Evolutionary conservation across 208 protist genomes (phyloP), one percentile per base, ranked within the genome.

Genomic region (Spongospora subterranea): DNA sequence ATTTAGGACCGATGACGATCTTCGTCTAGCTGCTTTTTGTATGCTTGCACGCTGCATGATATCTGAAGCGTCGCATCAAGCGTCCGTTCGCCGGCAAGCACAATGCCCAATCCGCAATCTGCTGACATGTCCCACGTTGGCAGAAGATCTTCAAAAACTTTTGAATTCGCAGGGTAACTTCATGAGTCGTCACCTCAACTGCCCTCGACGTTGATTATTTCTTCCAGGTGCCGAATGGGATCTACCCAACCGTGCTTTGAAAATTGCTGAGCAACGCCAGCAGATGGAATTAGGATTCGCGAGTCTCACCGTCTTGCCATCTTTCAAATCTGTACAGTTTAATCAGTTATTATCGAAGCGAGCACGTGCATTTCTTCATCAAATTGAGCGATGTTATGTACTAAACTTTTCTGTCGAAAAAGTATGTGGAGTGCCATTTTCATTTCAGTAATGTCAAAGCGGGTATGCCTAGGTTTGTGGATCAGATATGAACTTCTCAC

Each of bases 401-500:
- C 71, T 82, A 20, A 13, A 35, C 17, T 82, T 82, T 43, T 82
- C 71, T 43, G 40, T 82, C 6, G 71, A 82, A 82, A 6, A 43
- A 35, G 71, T 82, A 39, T 17, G n/a, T 45, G 13, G 13, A 29
- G 13, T 60, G n/a, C 17, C 6, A 35, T 82, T 40, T n/a, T 35
- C 71, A 20, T 39, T 82, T 43, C 11, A 35, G 71, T 65, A 29
- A n/a, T 82, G 71, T n/a, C n/a, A 6, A 20, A 82, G 13, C 13
- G 6, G 17, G 71, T n/a, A 40, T n/a, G 35, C 6, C 6, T 82
- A 82, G 71, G 71, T 82, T 82, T 82, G 71, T n/a, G 71, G n/a
- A 6, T n/a, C 71, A 13, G 71, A 82, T 35, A 82, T 82, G 71
- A 82, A 82, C 71, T 82, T 82, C 71, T 20, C 17, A 13, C n/a